Base-by-base conservation (phyloP, 345 rosid species). In the Hibiscus tridactylites region DNA sequence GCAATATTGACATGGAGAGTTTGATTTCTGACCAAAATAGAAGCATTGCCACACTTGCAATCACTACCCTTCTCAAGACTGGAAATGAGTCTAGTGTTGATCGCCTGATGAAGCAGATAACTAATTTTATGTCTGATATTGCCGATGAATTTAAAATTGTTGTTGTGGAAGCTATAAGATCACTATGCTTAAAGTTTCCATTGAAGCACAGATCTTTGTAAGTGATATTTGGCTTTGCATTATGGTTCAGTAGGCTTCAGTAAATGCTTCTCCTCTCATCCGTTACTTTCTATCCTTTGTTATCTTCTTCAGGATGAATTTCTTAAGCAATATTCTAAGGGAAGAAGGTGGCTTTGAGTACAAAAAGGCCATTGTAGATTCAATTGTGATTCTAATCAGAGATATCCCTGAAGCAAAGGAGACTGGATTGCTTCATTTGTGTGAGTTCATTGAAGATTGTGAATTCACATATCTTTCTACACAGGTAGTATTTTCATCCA, bases 281-380 rank as follows among this genome's bases (percentile, higher is more conserved):
- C 16, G 17, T 42, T 59, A 53, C 31, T 44, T 3, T 53, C 57
- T 74, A 33, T 52, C 58, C 61, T 21, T 73, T 79, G 44, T 82
- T 80, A 44, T 80, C 66, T 78, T 80, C 66, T 78, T 54, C 83
- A 95, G 99, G 86, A 95, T 95, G 99, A 95, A 91, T 85, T 95
- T 95, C 78, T 82, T 95, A 75, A 95, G 97, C 97, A 95, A 87
- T 82, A 89, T 92, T 78, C 90, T 95, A 19, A 82, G 99, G 78
- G 99, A 95, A 82, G 99, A 95, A 90, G 99, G 99, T 73, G 99
- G 99, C 71, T 95, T 95, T 77, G 99, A 95, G 77, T 95, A 90
- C 83, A 95, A 95, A 79, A 90, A 91, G 82, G 97, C 99, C 68
- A 92, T 92, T 72, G 97, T 92, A 31, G 99, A 95, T 82, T 92